phyloP scores from a whole-genome alignment of 306 rosid genomes.

The Hippophae tibetana region DNA sequence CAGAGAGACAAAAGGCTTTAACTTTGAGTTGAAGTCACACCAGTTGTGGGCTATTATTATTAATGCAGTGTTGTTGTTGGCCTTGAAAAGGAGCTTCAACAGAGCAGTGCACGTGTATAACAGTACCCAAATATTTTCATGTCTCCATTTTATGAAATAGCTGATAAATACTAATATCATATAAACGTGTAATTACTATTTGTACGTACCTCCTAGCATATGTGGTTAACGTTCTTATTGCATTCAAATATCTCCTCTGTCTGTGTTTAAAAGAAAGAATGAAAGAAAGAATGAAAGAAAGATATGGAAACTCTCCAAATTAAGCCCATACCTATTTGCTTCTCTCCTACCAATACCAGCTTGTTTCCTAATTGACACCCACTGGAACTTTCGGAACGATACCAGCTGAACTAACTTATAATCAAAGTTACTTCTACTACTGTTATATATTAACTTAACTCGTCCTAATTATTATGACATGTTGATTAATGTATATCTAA shows the following conservation, averaged over 20 bases:
- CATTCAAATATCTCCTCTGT: conserved; percentile 2
- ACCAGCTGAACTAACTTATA: background rate
- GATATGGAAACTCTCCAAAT: conserved; percentile 17
- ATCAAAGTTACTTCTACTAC: no score
- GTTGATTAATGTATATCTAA: no score
- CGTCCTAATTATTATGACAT: no score
- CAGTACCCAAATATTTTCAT: conserved; percentile 40
- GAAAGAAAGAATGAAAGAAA: background rate
- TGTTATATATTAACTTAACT: no score
- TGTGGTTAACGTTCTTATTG: background rate
- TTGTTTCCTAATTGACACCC: background rate
- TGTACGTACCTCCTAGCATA: no score
- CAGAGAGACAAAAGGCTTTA: conserved; percentile 5
- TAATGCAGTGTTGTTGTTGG: conserved; percentile 20
- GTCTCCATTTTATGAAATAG: conserved; percentile 6
- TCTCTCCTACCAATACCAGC: conserved; percentile 8
- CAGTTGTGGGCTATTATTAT: conserved; percentile 46
- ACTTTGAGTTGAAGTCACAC: background rate
- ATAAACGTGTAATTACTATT: no score
- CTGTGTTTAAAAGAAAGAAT: conserved; percentile 1
- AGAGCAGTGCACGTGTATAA: conserved; percentile 74
- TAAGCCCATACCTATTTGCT: conserved; percentile 24
- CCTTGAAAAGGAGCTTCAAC: conserved; percentile 83
- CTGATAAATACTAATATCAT: no score
- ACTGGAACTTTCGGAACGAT: background rate